Base-by-base conservation (phyloP, 306 rosid species). In the Malus orientalis region DNA sequence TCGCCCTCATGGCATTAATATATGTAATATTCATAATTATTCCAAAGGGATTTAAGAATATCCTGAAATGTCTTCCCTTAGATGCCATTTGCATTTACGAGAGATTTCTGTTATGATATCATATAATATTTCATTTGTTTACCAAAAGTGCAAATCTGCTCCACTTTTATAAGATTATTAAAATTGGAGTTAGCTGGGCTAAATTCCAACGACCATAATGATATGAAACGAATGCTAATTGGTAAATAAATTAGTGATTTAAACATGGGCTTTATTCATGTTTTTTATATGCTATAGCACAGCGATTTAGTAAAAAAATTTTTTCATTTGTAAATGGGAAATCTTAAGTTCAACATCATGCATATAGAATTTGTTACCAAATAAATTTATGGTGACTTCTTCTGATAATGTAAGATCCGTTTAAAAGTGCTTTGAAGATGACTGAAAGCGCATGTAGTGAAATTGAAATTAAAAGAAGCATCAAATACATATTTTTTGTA, bases 11-110 rank as follows among this genome's bases (percentile, higher is more conserved):
- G 40, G 40, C 7, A 36, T 36, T 36, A 36, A 36, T 36, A 6
- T 6, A 0, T 36, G 40, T 36, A 36, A 36, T 36, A 36, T 36
- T 40, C 45, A 40, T 40, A 7, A 36, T 40, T 40, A 40, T 40
- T 0, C 57, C 57, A 53, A 14, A 13, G 20, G 15, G 27, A 57
- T n/a, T 57, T 22, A 44, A 25, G 81, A 71, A 79, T 73, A 79
- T 79, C 68, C 82, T 18, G 71, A 63, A 55, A 62, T n/a, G 65
- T 64, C 30, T 57, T 67, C 70, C 67, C 11, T 6, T 20, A 4
- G 69, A 66, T 54, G 73, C 63, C 73, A 12, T 2, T 19, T 19
- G 45, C 55, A 64, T 33, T 22, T 67, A 53, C 42, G 55, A 23
- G 67, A 71, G 77, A 72, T 25, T 18, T 55, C 5, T 55, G 68